phyloP scores from a whole-genome alignment of 306 rosid species.

The Prunus salicina region DNA sequence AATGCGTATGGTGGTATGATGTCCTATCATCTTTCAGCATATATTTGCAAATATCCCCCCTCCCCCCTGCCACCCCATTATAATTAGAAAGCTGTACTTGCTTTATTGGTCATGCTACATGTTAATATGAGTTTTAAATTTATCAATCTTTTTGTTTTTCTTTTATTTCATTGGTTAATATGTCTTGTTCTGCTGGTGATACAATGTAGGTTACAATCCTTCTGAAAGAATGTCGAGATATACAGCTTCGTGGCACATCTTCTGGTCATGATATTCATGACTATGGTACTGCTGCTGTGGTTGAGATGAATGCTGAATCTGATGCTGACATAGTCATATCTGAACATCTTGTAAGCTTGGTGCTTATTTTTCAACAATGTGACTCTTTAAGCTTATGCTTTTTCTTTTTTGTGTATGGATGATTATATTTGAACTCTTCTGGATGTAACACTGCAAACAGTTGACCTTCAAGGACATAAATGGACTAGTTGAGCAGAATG shows the following conservation, averaged over 20 bases:
- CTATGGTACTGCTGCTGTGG: slow-evolving; percentile 20
- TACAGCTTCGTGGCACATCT: slow-evolving; percentile 86
- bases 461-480: slow-evolving; percentile 94
- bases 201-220: slow-evolving; percentile 74
- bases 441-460: slow-evolving; percentile 40
- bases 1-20: not conserved
- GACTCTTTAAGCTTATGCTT: not conserved
- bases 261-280: slow-evolving; percentile 39
- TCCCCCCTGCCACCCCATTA: not conserved
- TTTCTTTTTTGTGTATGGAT: not conserved
- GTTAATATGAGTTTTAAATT: not conserved
- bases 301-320: slow-evolving; percentile 38
- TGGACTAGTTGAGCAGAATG: slow-evolving; percentile 93
- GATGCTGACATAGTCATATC: slow-evolving; percentile 75
- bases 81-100: not conserved
- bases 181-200: slow-evolving; percentile 8
- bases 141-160: too few species aligned
- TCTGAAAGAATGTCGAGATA: slow-evolving; percentile 90
- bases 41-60: not conserved
- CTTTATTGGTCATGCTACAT: not conserved
- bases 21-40: not conserved
- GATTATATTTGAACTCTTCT: not conserved
- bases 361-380: not conserved
- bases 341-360: slow-evolving; percentile 70
- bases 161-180: not conserved